Conservation (phyloP, 2,329 filamentous ascomycete genomes). For the Diplodia sapinea region DNA sequence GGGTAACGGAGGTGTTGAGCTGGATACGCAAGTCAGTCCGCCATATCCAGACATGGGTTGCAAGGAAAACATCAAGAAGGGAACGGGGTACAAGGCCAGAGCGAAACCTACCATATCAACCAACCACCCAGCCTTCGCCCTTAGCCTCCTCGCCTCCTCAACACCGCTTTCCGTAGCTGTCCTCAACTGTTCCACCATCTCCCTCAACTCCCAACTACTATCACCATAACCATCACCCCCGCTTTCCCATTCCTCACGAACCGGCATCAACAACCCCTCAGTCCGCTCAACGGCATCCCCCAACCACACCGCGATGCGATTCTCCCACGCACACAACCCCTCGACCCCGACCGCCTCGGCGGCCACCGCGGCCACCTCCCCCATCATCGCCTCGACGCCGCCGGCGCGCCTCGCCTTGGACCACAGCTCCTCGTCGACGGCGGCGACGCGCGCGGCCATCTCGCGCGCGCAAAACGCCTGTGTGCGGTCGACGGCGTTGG, state of each 20-base stretch:
- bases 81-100: neutral
- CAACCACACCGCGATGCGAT: conserved; percentile 3
- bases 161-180: neutral
- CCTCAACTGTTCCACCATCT: conserved; percentile 15
- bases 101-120: neutral
- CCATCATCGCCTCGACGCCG: neutral
- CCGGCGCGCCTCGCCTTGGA: neutral
- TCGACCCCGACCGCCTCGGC: neutral
- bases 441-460: neutral
- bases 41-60: neutral
- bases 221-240: neutral
- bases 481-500: conserved; percentile 7
- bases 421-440: conserved; percentile 8
- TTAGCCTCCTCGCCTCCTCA: neutral
- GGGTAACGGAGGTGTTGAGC: conserved; percentile 12
- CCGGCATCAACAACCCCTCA: neutral
- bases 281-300: neutral
- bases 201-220: neutral
- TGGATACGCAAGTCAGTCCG: neutral
- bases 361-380: conserved; percentile 1
- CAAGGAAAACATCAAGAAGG: neutral
- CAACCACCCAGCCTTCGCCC: conserved; percentile 3
- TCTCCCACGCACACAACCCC: conserved; percentile 7
- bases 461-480: conserved; percentile 10
- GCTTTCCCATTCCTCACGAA: neutral